A percentile compares a stretch with the other conserved stretches of the same genome.
These are phyloP conservation scores for Kazachstania sp. DNA, from an alignment of 1,139 yeast species.

Conservation along the genomic window DNA sequence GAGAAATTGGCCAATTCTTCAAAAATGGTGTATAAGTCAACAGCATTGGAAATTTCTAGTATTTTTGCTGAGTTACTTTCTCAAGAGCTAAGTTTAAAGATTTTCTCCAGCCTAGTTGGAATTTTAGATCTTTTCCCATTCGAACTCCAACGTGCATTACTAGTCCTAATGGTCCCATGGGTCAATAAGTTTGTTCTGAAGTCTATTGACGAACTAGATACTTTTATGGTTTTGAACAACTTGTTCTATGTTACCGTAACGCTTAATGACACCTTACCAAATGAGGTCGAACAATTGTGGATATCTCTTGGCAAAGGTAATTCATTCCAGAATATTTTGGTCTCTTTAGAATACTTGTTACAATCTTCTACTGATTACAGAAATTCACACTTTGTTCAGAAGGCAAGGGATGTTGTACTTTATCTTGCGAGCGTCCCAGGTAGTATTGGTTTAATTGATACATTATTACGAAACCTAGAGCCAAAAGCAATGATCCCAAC, in stretches of 20 bases:
- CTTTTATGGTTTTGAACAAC: conserved; percentile 74
- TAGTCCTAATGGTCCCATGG: conserved; percentile 84
- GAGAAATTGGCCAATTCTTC: conserved; percentile 31
- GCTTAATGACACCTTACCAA: conserved; percentile 63
- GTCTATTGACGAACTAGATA: conserved; percentile 37
- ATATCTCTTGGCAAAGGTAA: conserved; percentile 73
- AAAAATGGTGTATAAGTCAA: conserved; percentile 30
- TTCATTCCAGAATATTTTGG: conserved; percentile 59
- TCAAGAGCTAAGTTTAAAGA: conserved; percentile 24
- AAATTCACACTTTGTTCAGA: conserved; percentile 67
- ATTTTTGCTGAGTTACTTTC: conserved; percentile 32
- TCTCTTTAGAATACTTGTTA: conserved; percentile 63
- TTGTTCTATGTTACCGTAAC: conserved; percentile 77
- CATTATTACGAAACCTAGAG: conserved; percentile 58
- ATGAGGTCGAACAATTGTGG: conserved; percentile 93
- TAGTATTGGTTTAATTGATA: conserved; percentile 37
- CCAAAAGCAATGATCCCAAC: conserved; percentile 82
- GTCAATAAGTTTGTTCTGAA: conserved; percentile 67
- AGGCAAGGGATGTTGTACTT: conserved; percentile 71
- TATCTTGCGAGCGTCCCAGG: conserved; percentile 46
- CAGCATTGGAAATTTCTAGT: conserved; percentile 31
- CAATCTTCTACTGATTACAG: conserved; percentile 61
- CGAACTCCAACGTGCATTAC: conserved; percentile 61
- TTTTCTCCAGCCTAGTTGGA: conserved; percentile 27
- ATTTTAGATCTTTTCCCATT: conserved; percentile 28